Evolutionary conservation across 73 alveolate species (phyloP), one percentile per base, ranked within the genome.

Genomic region (Uronychia binucleata): DNA sequence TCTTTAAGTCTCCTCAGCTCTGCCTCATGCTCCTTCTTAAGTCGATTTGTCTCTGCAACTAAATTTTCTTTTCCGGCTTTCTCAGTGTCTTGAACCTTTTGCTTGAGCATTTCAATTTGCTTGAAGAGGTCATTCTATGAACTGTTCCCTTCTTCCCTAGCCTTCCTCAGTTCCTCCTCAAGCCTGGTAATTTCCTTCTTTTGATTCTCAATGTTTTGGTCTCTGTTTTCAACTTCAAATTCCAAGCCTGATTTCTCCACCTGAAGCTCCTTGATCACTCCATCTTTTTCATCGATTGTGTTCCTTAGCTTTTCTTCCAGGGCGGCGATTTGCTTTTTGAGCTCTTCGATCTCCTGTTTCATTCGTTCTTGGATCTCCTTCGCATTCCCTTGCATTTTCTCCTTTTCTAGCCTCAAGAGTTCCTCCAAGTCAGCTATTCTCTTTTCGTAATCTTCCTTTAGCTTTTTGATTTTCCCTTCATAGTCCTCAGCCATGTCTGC

Each of bases 291-390:
- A 1, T 35, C 59, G 14, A 57, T 57, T 1, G 59, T 80, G 26
- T 34, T 30, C 19, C n/a, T 19, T 11, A 46, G 67, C 19, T 79
- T 34, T 79, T 77, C 0, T 75, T 91, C 86, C 67, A 85, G 79
- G 57, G 77, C 89, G 28, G 34, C 90, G 26, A 91, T 79, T 77
- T 91, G 5, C 5, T 5, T 19, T 67, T 91, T 91, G 58, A 85
- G 79, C 32, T 81, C 89, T 30, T 57, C 92, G 26, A 91, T 79
- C 74, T 91, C 96, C 1, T 57, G 46, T 57, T 82, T 87, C 31
- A 91, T 58, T 35, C 57, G 26, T 33, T 58, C 82, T 34, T 83
- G 85, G 59, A 84, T 88, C 33, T 88, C 88, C 25, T 81, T 86
- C 1, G 88, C 88, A 32, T 83, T 74, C 11, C 91, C 94, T 8